Base-by-base conservation (phyloP, 768 basidiomycete genomes). In the Naematelia encephala region DNA sequence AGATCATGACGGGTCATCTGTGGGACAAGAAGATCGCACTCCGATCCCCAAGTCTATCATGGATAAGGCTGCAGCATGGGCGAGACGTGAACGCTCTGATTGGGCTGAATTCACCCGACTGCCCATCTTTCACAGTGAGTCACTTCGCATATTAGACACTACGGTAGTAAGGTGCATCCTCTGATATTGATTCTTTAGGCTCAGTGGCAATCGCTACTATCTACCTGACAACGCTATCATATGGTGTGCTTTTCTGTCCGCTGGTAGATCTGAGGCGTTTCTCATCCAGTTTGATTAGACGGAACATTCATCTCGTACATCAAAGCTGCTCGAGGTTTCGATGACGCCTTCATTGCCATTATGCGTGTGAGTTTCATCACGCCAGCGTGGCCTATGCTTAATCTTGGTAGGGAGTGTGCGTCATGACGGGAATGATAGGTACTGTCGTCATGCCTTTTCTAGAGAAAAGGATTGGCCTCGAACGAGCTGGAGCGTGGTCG, bases 251-350 rank as follows among this genome's bases (percentile, higher is more conserved):
- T 16, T 16, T 8, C 34, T 16, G 34, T 16, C 8, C 10, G 16
- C 8, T 16, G 34, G 16, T 8, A 16, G 34, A 8, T 14, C 1
- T 47, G 46, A 25, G 46, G 19, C n/a, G n/a, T n/a, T n/a, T n/a
- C n/a, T 30, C 8, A 47, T 28, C 57, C 57, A 21, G 46, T 43
- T n/a, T 19, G 5, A 1, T 0, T 34, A 70, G 76, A 76, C 43
- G 74, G 74, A 1, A 73, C 74, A 30, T 74, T 77, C 60, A 70
- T 77, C 29, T 68, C 73, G 11, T 77, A 74, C 54, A 70, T 77
- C 64, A 75, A 77, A 44, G 59, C 69, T 0, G 74, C 71, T 29
- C 50, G 68, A 39, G 59, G 60, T 2, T 70, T 69, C 29, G 68
- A 71, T 44, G 74, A 77, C 53, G 56, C 64, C 5, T 72, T 76